Conservation (phyloP, 2,329 filamentous ascomycete genomes). For the Colletotrichum tropicicola region DNA sequence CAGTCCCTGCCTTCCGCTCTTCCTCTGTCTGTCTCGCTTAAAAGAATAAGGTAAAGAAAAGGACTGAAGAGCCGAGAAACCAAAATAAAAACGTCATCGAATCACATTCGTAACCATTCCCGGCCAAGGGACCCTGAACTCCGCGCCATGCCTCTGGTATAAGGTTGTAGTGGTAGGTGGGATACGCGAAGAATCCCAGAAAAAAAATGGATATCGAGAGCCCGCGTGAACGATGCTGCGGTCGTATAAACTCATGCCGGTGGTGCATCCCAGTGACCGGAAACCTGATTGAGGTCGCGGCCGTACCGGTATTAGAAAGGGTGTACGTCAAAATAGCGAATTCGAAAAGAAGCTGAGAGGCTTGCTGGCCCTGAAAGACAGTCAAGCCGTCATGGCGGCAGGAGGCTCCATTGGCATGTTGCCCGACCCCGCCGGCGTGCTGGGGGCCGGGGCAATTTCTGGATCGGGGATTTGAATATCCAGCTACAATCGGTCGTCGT, state of each 20-base stretch:
- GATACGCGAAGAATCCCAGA: slow-evolving; percentile 1
- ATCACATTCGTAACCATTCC: slow-evolving; percentile 24
- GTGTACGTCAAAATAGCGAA: slow-evolving; percentile 21
- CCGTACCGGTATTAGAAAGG: slow-evolving; percentile 27
- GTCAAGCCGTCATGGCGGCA: slow-evolving; percentile 19
- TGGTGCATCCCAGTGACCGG: not conserved
- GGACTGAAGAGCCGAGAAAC: not conserved
- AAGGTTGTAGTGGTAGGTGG: slow-evolving; percentile 18
- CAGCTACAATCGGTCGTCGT: slow-evolving; percentile 61
- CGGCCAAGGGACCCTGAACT: slow-evolving; percentile 23
- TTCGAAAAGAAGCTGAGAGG: slow-evolving; percentile 2
- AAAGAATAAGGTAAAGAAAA: not conserved
- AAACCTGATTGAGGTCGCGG: not conserved
- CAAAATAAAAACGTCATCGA: slow-evolving; percentile 7
- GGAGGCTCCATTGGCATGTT: slow-evolving; percentile 25
- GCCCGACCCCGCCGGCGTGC: slow-evolving; percentile 40
- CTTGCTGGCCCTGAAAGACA: not conserved
- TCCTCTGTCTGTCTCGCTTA: too few relatives aligned
- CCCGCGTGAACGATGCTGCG: slow-evolving; percentile 7
- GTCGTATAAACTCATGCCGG: slow-evolving; percentile 28
- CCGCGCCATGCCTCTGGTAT: slow-evolving; percentile 34
- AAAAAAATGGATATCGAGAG: slow-evolving; percentile 30
- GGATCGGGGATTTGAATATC: slow-evolving; percentile 86
- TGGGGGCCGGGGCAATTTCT: slow-evolving; percentile 67
- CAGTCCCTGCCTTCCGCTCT: too few relatives aligned